phyloP scores from a whole-genome alignment of 1,284 basidiomycete genomes.

The Cryptococcus sp. region DNA sequence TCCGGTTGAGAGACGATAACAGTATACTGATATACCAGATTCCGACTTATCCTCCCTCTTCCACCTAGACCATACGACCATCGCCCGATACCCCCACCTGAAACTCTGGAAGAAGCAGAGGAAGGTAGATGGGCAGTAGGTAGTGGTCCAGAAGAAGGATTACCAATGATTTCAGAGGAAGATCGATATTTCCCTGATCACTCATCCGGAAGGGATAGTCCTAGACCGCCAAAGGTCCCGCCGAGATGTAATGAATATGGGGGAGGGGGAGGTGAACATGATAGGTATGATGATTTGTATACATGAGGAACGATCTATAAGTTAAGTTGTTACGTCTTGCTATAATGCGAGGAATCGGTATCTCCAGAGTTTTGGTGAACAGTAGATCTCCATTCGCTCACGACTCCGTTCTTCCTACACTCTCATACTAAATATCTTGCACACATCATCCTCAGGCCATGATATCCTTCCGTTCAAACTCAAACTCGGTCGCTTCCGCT shows the following conservation, averaged over 20 bases:
- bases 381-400: too few relatives aligned
- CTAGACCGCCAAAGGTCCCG: not conserved
- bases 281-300: too few relatives aligned
- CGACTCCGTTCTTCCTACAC: too few relatives aligned
- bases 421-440: too few relatives aligned
- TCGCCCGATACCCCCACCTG: not conserved
- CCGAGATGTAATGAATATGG: not conserved
- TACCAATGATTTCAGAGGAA: not conserved
- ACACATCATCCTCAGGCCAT: not conserved
- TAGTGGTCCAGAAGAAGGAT: constrained; percentile 9
- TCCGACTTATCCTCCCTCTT: constrained; percentile 32
- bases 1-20: too few relatives aligned
- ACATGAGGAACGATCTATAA: too few relatives aligned
- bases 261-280: too few relatives aligned
- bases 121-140: constrained; percentile 16
- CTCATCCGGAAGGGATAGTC: not conserved
- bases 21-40: too few relatives aligned
- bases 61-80: constrained; percentile 9
- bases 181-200: not conserved
- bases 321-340: too few relatives aligned
- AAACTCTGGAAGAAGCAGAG: constrained; percentile 25
- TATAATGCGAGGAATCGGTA: too few relatives aligned
- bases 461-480: not conserved
- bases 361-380: too few relatives aligned
- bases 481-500: not conserved